Percentiles rank a stretch among this genome's conserved stretches.
These are phyloP conservation scores for Zygosaccharomyces lentus DNA, from an alignment of 805 yeast genomes.

Conservation along the genomic window DNA sequence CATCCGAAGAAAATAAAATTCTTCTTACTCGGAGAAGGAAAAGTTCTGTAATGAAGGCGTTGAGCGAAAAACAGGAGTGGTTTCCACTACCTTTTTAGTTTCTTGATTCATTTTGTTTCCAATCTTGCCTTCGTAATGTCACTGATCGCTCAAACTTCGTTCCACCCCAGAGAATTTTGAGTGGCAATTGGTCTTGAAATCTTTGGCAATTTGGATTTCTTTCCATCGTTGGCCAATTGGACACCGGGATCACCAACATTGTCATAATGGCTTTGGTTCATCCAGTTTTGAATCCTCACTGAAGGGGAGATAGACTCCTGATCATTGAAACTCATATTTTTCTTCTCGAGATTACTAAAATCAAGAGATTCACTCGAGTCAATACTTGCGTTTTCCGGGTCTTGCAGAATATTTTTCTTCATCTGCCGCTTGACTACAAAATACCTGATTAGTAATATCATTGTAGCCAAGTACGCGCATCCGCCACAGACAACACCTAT, in stretches of 20 bases:
- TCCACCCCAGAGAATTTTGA: conserved; percentile 72
- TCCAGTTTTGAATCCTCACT: conserved; percentile 32
- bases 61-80: not conserved
- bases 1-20: too few relatives aligned
- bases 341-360: conserved; percentile 9
- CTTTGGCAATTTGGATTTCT: conserved; percentile 33
- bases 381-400: conserved; percentile 20
- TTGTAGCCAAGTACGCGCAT: conserved; percentile 53
- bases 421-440: conserved; percentile 40
- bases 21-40: not conserved
- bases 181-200: conserved; percentile 69
- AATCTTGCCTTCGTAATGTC: not conserved
- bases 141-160: conserved; percentile 23
- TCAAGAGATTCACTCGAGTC: conserved; percentile 16
- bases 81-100: not conserved
- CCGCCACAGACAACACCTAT: conserved; percentile 82
- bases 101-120: not conserved
- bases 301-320: conserved; percentile 28
- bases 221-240: conserved; percentile 12
- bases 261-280: conserved; percentile 28
- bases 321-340: conserved; percentile 15
- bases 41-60: not conserved
- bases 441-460: conserved; percentile 52
- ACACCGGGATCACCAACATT: conserved; percentile 15
- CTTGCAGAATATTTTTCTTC: conserved; percentile 16